A percentile compares a stretch with the other conserved stretches of the same genome.
These are phyloP conservation scores for Fragilaria radians DNA, from an alignment of 108 stramenopile species.

Conservation along the genomic window DNA sequence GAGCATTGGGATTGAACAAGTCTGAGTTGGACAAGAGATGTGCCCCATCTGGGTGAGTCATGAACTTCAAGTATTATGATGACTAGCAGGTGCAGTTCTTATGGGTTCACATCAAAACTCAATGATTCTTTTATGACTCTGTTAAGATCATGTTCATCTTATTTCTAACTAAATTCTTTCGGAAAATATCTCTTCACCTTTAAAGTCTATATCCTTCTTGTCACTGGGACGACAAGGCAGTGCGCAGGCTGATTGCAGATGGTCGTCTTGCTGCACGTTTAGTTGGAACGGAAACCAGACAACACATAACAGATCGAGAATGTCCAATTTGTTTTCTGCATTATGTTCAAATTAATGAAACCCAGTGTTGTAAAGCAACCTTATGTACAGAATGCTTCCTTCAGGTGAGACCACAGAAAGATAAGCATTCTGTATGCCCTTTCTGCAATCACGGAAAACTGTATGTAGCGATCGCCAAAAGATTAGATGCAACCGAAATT, in stretches of 20 bases:
- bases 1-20: conserved; percentile 41
- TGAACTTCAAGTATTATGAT: neutral
- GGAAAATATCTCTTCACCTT: neutral
- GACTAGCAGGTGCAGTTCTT: neutral
- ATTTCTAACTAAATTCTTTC: neutral
- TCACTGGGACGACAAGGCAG: conserved; percentile 67
- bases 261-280: conserved; percentile 64
- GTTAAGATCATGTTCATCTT: too few relatives aligned
- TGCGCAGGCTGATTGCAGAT: conserved; percentile 64
- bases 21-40: conserved; percentile 65
- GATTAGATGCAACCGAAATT: conserved; percentile 31
- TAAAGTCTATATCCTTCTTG: conserved; percentile 53
- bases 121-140: conserved; percentile 11
- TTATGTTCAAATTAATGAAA: conserved; percentile 54
- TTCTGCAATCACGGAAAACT: conserved; percentile 67
- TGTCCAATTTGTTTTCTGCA: conserved; percentile 89
- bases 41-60: conserved; percentile 62
- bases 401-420: conserved; percentile 66
- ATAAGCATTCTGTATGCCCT: conserved; percentile 51
- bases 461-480: conserved; percentile 27
- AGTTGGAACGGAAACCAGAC: conserved; percentile 44
- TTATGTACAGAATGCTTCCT: conserved; percentile 87
- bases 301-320: conserved; percentile 42
- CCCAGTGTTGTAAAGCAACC: conserved; percentile 71
- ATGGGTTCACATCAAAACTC: conserved; percentile 4